Evolutionary conservation across 345 rosid genomes (phyloP), one percentile per base, ranked within the genome.

Genomic region (Hypericum androsaemum): DNA sequence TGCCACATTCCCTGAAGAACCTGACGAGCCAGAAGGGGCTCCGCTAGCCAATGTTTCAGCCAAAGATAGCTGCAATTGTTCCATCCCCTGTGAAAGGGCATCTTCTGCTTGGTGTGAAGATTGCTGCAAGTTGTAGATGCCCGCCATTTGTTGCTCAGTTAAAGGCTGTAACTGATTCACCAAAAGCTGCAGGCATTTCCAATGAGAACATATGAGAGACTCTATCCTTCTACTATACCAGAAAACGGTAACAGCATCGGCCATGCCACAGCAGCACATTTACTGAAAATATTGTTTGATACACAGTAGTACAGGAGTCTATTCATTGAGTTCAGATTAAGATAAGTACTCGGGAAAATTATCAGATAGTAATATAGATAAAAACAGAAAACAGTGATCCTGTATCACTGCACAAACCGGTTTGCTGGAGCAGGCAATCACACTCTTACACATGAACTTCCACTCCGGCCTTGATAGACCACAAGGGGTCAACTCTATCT

Each of bases 71-170:
- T 66, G 71, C 53, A 65, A 39, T 8, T 64, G 64, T 54, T 65
- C 70, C 70, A 65, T 59, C 66, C 97, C 97, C 68, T 88, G 97
- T 44, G 97, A 82, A 47, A 88, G 54, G 7, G 97, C 97, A 76
- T 82, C 92, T 74, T 88, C 97, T 0, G 95, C 92, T 58, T 88
- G 89, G 61, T 83, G 95, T 10, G 97, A 89, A 16, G 95, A 81
- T 64, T 83, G 94, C 78, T 83, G 97, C 72, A 89, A 64, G 71
- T 78, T 89, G 58, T 60, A 65, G 53, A 89, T 68, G 60, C 77
- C 75, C 63, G 77, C 37, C 49, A 78, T 65, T 69, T 89, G 97
- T 47, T 82, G 86, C 74, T 89, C 97, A 0, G 97, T 86, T 59
- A 89, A 68, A 51, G 97, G 97, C 81, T 89, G 95, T 70, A 89